Evolutionary conservation across 495 filamentous ascomycete species (phyloP), one percentile per base, ranked within the genome.

Genomic region (Neurospora hispaniola): DNA sequence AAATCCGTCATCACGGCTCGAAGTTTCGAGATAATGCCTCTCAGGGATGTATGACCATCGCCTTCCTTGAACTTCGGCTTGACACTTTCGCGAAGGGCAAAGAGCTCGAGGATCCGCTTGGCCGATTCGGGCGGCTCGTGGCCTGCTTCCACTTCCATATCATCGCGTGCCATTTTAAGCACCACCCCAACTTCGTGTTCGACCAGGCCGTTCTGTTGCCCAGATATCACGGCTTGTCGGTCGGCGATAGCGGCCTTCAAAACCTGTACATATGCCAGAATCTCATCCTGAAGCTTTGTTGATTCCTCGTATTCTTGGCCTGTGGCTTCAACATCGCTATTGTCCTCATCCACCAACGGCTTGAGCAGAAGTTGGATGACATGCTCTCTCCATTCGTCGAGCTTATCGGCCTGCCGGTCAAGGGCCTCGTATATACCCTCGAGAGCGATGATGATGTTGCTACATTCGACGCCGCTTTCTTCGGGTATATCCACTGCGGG

Each of bases 291-390:
- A 54, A 90, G 85, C 79, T 92, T 93, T 0, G 92, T 95, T 3
- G 94, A 96, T 18, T 90, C 87, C 73, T 94, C 92, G 74, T 96
- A 96, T 79, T 98, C 95, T 31, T 97, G 89, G 42, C 96, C 95
- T 46, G 94, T 92, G 2, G 90, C 86, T 43, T 96, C 92, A 18
- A 66, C 23, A 35, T 66, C 27, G 9, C 85, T 82, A 16, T 88
- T 86, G 69, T 96, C 93, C 76, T 94, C 88, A 75, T 98, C 96
- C 31, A 99, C 91, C 8, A 99, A 85, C 0, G 92, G 88, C 62
- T 89, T 85, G 2, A 90, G 81, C 3, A 98, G 85, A 23, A 95
- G 85, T 69, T 91, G 83, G 42, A 92, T 85, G 74, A 94, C 88
- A 31, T 87, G 82, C 38, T 90, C 85, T 40, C 94, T 86, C 92